A percentile compares a stretch with the other conserved stretches of the same genome.
These are phyloP conservation scores for Lachnum nothofagi DNA, from an alignment of 2,329 filamentous ascomycete genomes.

Conservation along the genomic window DNA sequence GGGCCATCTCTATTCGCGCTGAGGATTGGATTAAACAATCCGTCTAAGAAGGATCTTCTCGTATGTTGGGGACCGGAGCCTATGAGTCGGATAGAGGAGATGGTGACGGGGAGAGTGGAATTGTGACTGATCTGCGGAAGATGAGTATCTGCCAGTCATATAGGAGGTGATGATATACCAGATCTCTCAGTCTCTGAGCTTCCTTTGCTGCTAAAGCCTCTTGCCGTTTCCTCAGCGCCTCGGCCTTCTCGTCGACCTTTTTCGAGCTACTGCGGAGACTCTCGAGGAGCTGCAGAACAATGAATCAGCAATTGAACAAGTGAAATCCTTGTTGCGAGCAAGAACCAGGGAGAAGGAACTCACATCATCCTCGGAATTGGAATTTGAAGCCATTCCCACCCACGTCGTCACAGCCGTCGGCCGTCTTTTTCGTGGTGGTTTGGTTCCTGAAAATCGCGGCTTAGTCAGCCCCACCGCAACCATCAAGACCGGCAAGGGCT, in stretches of 20 bases:
- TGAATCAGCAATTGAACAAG: constrained; percentile 18
- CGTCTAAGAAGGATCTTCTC: constrained; percentile 76
- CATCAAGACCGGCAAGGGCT: background rate
- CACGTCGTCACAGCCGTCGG: constrained; percentile 1
- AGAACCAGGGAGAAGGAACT: constrained; percentile 31
- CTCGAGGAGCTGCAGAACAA: constrained; percentile 49
- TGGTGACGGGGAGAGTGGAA: constrained; percentile 77
- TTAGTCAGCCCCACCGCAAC: background rate
- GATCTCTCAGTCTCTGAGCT: constrained; percentile 57
- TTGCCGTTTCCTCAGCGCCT: constrained; percentile 47
- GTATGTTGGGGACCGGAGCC: constrained; percentile 67
- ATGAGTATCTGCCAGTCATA: constrained; percentile 6
- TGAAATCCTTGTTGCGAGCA: background rate
- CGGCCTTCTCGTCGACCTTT: constrained; percentile 53
- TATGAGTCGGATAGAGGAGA: constrained; percentile 78
- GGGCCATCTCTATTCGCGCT: constrained; percentile 59
- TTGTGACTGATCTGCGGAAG: constrained; percentile 66
- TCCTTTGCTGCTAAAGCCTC: constrained; percentile 38
- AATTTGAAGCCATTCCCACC: constrained; percentile 26
- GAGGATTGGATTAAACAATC: constrained; percentile 72
- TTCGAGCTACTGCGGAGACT: constrained; percentile 53
- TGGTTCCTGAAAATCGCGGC: background rate
- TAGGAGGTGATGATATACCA: constrained; percentile 44
- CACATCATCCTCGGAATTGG: constrained; percentile 41
- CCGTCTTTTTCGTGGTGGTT: background rate